Evolutionary conservation across 139 green algal species (phyloP), one percentile per base, ranked within the genome.

Genomic region (Coelastrella sp.): DNA sequence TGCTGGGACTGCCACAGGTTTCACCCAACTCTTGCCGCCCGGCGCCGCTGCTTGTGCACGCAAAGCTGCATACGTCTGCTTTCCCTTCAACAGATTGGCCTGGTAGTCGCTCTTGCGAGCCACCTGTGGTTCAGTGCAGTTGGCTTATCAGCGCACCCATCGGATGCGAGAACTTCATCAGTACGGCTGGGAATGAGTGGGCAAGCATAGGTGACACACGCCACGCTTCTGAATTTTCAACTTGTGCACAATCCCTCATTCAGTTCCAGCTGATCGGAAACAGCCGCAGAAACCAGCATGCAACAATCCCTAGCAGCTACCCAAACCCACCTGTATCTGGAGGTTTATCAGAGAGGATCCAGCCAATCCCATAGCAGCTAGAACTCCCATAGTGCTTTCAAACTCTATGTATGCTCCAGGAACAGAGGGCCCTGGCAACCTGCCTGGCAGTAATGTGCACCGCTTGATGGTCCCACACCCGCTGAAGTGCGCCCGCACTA

Each of bases 391-490:
- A 35, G 8, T 38, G 35, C 35, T 53, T 23, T 82, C 75, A 82
- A 82, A 82, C 35, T 82, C 75, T 9, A 82, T 11, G 45, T 59
- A 82, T 4, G 75, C 75, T 15, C 75, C 75, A 53, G 75, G 40
- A 9, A 32, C 53, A 51, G 11, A n/a, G 2, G 75, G 75, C 19
- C 50, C 23, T 4, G 51, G 21, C 35, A 57, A 17, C n/a, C 75
- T 45, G 3, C 50, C 50, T 2, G 75, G 53, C 5, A 82, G 75
- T 53, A 82, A 19, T 5, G 75, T 82, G 38, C 75, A 82, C 43
- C 75, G 32, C 53, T 43, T 50, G 30, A 82, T 82, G 2, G 3
- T 13, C 21, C 53, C 75, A 64, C 75, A 82, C 21, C 75, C 53
- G 37, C 75, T 37, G 35, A 82, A 82, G 53, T 82, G 75, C 11